phyloP scores from a whole-genome alignment of 805 yeast species.

The Myxozyma udenii region DNA sequence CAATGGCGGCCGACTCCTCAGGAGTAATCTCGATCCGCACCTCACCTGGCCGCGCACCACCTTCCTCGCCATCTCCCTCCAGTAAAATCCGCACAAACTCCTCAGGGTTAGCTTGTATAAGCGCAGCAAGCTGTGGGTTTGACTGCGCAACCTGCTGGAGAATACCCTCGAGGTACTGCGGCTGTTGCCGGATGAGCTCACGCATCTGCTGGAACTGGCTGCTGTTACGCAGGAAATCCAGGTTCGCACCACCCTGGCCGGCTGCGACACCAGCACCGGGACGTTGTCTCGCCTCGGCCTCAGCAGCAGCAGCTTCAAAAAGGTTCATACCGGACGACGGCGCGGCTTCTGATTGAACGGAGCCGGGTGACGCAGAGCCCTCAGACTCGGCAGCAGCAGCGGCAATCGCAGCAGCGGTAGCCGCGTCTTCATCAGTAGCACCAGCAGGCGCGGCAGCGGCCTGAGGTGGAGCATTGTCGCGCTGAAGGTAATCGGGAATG shows the following conservation, averaged over 20 bases:
- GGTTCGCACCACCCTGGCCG: conserved; percentile 46
- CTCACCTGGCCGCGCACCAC: conserved; percentile 45
- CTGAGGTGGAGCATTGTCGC: conserved; percentile 28
- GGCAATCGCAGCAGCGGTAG: conserved; percentile 29
- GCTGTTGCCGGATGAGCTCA: conserved; percentile 75
- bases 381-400: conserved; percentile 31
- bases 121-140: conserved; percentile 80
- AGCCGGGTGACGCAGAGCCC: conserved; percentile 33
- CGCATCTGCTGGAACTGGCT: conserved; percentile 58
- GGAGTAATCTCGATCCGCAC: conserved; percentile 64
- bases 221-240: conserved; percentile 39
- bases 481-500: conserved; percentile 63
- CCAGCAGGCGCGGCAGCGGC: conserved; percentile 30
- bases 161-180: conserved; percentile 80
- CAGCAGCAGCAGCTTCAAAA: conserved; percentile 47
- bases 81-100: conserved; percentile 69
- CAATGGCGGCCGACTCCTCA: conserved; percentile 86
- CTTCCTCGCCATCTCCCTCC: conserved; percentile 42
- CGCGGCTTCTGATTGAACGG: not conserved
- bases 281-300: conserved; percentile 48
- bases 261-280: conserved; percentile 46
- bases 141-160: conserved; percentile 75
- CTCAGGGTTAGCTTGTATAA: conserved; percentile 63
- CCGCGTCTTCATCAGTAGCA: conserved; percentile 11
- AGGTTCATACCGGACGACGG: conserved; percentile 33